Conservation (phyloP, 345 rosid species). For the Ricinus communis region DNA sequence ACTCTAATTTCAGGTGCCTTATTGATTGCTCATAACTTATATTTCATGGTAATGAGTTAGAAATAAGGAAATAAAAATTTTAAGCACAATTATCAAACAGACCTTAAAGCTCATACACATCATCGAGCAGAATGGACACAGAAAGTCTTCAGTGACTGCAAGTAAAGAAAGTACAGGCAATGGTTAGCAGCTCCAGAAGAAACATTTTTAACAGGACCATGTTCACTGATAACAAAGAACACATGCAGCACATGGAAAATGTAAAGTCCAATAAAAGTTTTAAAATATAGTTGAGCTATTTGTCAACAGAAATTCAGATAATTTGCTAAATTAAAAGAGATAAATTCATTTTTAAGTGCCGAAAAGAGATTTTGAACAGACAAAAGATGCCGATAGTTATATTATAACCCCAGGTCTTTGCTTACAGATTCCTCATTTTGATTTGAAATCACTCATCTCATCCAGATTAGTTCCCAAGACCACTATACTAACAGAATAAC, state of each 20-base stretch:
- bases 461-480: too few species aligned
- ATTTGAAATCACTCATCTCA: too few species aligned
- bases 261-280: background rate
- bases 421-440: too few species aligned
- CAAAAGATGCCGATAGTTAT: slow-evolving; percentile 1
- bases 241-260: background rate
- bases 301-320: background rate
- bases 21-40: background rate
- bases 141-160: slow-evolving; percentile 33
- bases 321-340: background rate
- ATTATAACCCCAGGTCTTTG: background rate
- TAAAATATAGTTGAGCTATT: background rate
- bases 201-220: background rate
- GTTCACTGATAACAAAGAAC: background rate
- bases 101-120: slow-evolving; percentile 34
- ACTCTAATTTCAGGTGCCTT: background rate
- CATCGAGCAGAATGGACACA: slow-evolving; percentile 34
- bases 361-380: background rate
- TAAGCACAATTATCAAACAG: background rate
- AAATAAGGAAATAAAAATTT: background rate
- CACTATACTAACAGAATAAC: background rate
- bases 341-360: background rate
- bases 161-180: background rate
- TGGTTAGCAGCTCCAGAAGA: background rate
- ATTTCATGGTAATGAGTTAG: background rate